Base-by-base conservation (phyloP, 257 asterid genomes). In the Dorcoceras hygrometricum region DNA sequence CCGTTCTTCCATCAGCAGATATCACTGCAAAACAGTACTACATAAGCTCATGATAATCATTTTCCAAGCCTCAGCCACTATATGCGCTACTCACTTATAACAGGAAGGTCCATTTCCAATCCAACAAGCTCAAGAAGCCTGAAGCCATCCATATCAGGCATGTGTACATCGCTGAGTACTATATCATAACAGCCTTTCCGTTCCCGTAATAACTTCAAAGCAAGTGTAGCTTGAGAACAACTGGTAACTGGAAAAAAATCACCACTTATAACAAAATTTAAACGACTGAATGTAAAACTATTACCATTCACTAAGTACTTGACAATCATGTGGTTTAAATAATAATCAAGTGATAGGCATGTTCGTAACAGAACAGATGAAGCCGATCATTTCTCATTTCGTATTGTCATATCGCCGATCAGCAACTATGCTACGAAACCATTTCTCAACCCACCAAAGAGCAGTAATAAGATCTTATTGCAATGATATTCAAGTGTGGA, bases 71-170 rank as follows among this genome's bases (percentile, higher is more conserved):
- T 64, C 36, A 46, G 60, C 55, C 25, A 59, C 57, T 67, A 58
- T 57, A 73, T 26, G 62, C 61, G 70, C 36, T 54, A 84, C 96
- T 83, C 73, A 91, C 98, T 91, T 80, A 91, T 89, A 63, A 91
- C 95, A 53, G 98, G 98, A 70, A 91, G 94, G 86, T 83, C 96
- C 96, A 91, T 89, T 78, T 91, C 98, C 75, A 91, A 70, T 61
- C 96, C 98, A 69, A 91, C 87, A 59, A 77, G 91, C 79, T 91
- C 98, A 59, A 91, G 95, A 75, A 91, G 96, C 67, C 81, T 89
- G 79, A 87, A 89, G 55, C 98, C 98, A 82, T 91, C 95, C 96
- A 91, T 89, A 75, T 91, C 96, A 68, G 98, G 98, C 98, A 91
- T 89, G 78, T 91, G 96, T 46, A 91, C 96, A 72, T 91, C 98